Evolutionary conservation across 2,329 filamentous ascomycete genomes (phyloP), one percentile per base, ranked within the genome.

Genomic region (Plenodomus tracheiphilus): DNA sequence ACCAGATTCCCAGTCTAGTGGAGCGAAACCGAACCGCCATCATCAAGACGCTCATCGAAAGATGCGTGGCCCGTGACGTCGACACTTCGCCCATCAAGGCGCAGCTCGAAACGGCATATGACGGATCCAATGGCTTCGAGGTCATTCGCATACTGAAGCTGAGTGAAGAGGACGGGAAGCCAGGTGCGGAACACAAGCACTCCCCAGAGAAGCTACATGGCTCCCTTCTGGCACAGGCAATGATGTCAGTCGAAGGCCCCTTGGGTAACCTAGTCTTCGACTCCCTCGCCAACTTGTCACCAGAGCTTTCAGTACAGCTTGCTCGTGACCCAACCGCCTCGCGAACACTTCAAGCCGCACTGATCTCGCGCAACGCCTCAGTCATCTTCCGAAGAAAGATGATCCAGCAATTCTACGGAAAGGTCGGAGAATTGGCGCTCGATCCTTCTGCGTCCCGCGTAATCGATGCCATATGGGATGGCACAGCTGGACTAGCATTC

Each of bases 41-140:
- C 10, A 82, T 97, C 61, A 89, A 86, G 66, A 85, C 86, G 0
- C 76, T 97, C 3, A 87, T 97, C 53, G 91, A 97, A 70, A 83
- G 93, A 53, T 96, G 90, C 67, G 75, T 84, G 4, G 84, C 86
- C 9, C 85, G 93, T 47, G 77, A 77, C 3, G 77, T 85, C 19
- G 78, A 86, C 61, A 80, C 79, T 1, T 72, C 77, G 32, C 76
- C 77, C 7, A 78, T 88, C 45, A 80, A 82, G 4, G 73, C 75
- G 30, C 75, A 81, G 36, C 75, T 89, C 9, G 80, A 84, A 53
- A 76, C 81, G 17, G 78, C 81, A 22, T 85, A 84, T 64, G 77
- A 78, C 39, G 74, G 70, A 1, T 58, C 68, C n/a, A 69, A 77
- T n/a, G 79, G 53, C 51, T 78, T 71, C 71, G 84, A 71, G 60